Evolutionary conservation across 768 basidiomycete genomes (phyloP).

Genomic region (Suillus placidus): DNA sequence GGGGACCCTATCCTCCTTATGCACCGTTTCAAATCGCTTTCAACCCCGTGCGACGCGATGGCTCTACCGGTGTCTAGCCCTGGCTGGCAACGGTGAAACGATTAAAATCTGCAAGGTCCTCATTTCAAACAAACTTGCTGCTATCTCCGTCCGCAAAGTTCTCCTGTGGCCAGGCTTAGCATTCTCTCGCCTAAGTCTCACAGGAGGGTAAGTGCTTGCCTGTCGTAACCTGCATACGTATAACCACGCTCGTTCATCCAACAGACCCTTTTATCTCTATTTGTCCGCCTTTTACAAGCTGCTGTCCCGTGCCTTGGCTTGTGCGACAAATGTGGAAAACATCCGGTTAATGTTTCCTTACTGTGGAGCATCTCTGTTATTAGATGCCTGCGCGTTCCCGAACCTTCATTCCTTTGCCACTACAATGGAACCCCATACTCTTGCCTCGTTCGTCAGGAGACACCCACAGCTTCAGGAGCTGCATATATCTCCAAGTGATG

Average conservation of each 20-base stretch:
- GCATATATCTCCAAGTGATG: constrained; percentile 5
- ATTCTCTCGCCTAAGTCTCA: background rate
- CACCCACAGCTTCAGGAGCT: constrained; percentile 9
- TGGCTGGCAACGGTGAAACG: background rate
- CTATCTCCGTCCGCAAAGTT: constrained; percentile 8
- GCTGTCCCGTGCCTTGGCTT: background rate
- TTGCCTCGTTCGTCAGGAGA: constrained; percentile 8
- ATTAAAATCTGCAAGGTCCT: constrained; percentile 10
- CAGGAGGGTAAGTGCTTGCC: constrained; percentile 1
- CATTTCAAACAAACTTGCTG: constrained; percentile 12
- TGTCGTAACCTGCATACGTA: background rate
- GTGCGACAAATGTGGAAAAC: background rate
- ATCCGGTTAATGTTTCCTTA: constrained; percentile 12
- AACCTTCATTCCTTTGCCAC: constrained; percentile 9
- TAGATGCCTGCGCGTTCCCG: constrained; percentile 6
- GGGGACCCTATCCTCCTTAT: background rate
- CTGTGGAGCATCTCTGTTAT: constrained; percentile 3
- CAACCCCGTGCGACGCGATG: background rate
- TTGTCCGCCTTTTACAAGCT: constrained; percentile 10
- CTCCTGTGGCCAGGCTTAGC: constrained; percentile 6
- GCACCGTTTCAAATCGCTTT: constrained; percentile 6
- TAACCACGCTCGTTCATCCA: background rate
- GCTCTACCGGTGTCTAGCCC: constrained; percentile 9
- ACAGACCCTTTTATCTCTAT: constrained; percentile 10
- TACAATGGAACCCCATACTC: constrained; percentile 6